Evolutionary conservation across 1,284 basidiomycete species (phyloP).

Genomic region (Ceratobasidium sp.): DNA sequence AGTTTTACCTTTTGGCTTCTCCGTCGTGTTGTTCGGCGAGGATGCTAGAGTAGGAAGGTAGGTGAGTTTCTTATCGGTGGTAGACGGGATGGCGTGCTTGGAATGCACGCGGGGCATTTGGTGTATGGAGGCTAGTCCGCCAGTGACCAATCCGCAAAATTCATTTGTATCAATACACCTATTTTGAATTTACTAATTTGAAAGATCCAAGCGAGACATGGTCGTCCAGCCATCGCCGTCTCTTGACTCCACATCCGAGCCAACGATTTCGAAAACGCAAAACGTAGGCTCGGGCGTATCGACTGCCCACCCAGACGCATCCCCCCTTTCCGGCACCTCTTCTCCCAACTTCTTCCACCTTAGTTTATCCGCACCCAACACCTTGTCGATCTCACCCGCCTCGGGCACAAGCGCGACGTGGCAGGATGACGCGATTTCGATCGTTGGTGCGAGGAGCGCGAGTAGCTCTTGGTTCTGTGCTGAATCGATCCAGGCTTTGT

Average conservation of each 20-base stretch:
- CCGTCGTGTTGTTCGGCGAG: too few species aligned
- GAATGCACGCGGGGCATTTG: neutral
- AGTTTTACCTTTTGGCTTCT: neutral
- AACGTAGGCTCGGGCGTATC: conserved; percentile 25
- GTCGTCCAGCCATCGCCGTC: conserved; percentile 7
- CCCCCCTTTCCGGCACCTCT: neutral
- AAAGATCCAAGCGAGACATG: conserved; percentile 39
- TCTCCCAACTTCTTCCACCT: conserved; percentile 18
- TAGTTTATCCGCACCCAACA: conserved; percentile 13
- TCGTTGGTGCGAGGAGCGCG: conserved; percentile 14
- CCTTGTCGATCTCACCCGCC: neutral
- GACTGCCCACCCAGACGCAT: conserved; percentile 29
- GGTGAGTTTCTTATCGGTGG: neutral
- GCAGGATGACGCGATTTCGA: conserved; percentile 27
- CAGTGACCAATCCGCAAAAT: conserved; percentile 1
- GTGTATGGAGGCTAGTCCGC: neutral
- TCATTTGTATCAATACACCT: conserved; percentile 25
- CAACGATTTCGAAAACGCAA: conserved; percentile 21
- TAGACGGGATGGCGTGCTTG: neutral
- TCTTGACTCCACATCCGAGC: neutral
- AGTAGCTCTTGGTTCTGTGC: conserved; percentile 31
- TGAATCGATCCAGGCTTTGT: conserved; percentile 40
- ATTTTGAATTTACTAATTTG: conserved; percentile 17
- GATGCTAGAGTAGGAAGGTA: neutral
- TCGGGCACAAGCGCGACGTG: conserved; percentile 15